These are phyloP conservation scores for Gracilaria caudata DNA, from an alignment of 23 red algal species.

Conservation along the genomic window DNA sequence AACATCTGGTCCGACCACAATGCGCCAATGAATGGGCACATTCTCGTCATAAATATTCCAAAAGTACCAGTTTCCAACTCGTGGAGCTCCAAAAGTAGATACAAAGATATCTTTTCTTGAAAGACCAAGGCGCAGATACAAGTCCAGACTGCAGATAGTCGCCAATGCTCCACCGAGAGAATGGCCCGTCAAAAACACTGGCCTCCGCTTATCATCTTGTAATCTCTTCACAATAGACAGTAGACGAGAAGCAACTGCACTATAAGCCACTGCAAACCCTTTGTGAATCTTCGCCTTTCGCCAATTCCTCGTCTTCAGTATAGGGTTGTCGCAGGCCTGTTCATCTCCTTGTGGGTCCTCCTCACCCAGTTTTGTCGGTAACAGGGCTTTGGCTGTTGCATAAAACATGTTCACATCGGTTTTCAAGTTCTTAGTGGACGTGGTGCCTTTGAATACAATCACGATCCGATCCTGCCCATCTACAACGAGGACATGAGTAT, in stretches of 20 bases:
- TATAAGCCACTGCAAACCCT: constrained; percentile 80
- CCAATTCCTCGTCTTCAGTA: constrained; percentile 55
- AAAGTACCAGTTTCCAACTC: constrained; percentile 75
- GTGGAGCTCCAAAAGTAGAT: constrained; percentile 84
- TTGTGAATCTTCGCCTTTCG: constrained; percentile 71
- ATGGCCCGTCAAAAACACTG: constrained; percentile 92
- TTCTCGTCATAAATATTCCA: constrained; percentile 73
- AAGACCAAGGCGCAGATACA: constrained; percentile 59
- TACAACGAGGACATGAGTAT: constrained; percentile 85
- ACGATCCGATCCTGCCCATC: constrained; percentile 84
- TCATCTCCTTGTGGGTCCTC: constrained; percentile 46
- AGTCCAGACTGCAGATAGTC: constrained; percentile 79
- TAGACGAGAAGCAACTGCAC: constrained; percentile 47
- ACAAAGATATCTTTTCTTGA: constrained; percentile 75
- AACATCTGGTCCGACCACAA: constrained; percentile 82
- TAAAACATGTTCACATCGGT: constrained; percentile 85
- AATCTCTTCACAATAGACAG: constrained; percentile 55
- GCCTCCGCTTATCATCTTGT: constrained; percentile 61
- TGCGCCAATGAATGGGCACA: constrained; percentile 82
- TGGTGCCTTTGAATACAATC: constrained; percentile 87
- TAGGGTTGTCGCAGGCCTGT: constrained; percentile 29
- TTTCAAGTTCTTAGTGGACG: constrained; percentile 81
- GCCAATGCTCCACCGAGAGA: constrained; percentile 91
- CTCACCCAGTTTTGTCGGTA: constrained; percentile 76
- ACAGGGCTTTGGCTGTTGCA: constrained; percentile 49